phyloP scores from a whole-genome alignment of 176 grass and related monocot species.

The Oryza coarctata region DNA sequence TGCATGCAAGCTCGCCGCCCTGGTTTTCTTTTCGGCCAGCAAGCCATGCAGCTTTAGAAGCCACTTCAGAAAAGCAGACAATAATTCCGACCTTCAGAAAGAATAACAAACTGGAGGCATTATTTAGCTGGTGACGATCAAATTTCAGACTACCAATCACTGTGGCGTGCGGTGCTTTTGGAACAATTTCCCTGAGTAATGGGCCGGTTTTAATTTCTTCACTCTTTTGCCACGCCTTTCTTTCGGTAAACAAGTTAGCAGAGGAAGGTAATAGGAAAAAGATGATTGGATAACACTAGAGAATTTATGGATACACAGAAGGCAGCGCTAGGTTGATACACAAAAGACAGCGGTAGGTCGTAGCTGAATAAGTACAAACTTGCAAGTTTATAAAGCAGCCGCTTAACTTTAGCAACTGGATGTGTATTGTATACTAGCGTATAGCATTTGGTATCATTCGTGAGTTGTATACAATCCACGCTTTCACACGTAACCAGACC shows the following conservation, averaged over 20 bases:
- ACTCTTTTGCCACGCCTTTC: not conserved
- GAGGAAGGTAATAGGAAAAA: not conserved
- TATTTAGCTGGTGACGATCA: constrained; percentile 14
- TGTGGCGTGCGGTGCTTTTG: constrained; percentile 43
- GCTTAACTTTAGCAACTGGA: not conserved
- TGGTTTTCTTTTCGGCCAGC: constrained; percentile 15
- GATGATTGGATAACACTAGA: not conserved
- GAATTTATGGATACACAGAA: not conserved
- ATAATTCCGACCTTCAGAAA: constrained; percentile 13
- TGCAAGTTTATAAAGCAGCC: not conserved
- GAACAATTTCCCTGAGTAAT: constrained; percentile 19
- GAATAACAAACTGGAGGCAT: constrained; percentile 5
- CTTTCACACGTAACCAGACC: not conserved
- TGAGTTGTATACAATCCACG: not conserved
- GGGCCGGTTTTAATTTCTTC: not conserved
- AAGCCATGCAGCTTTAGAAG: constrained; percentile 21
- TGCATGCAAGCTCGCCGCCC: not conserved
- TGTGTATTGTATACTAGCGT: not conserved
- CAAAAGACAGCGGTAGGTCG: constrained; percentile 1
- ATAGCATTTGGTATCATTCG: not conserved
- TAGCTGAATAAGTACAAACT: constrained; percentile 22
- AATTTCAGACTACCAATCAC: constrained; percentile 42
- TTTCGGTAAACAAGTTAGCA: constrained; percentile 22
- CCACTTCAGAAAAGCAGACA: constrained; percentile 50
- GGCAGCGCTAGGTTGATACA: not conserved